Percentiles rank a stretch among this genome's conserved stretches.
phyloP scores from a whole-genome alignment of 1,284 basidiomycete genomes.

The Pseudozyma thailandica region DNA sequence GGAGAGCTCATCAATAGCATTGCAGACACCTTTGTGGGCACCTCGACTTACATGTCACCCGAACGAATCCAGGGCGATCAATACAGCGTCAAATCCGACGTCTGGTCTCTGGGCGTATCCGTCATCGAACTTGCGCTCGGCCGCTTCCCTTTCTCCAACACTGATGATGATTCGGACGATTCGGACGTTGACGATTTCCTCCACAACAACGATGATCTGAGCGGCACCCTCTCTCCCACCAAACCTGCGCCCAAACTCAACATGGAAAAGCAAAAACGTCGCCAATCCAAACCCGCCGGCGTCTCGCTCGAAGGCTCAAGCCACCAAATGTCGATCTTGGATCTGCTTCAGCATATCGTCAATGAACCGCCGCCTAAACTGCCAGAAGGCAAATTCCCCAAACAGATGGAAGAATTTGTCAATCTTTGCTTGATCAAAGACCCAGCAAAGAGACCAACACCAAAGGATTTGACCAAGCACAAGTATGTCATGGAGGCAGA shows the following conservation, averaged over 20 bases:
- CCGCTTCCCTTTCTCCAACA: slow-evolving; percentile 81
- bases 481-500: slow-evolving; percentile 52
- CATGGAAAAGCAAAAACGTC: slow-evolving; percentile 62
- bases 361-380: slow-evolving; percentile 71
- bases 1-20: slow-evolving; percentile 99
- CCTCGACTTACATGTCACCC: slow-evolving; percentile 98
- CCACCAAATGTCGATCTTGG: slow-evolving; percentile 95
- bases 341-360: slow-evolving; percentile 95
- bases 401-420: slow-evolving; percentile 60
- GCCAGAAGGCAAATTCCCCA: slow-evolving; percentile 52
- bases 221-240: slow-evolving; percentile 57
- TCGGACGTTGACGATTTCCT: slow-evolving; percentile 25
- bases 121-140: slow-evolving; percentile 92
- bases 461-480: slow-evolving; percentile 61
- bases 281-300: slow-evolving; percentile 72
- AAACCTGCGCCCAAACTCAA: slow-evolving; percentile 42
- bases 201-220: slow-evolving; percentile 43
- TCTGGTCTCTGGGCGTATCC: slow-evolving; percentile 95
- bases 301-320: slow-evolving; percentile 88
- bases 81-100: slow-evolving; percentile 96
- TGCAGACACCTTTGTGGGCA: slow-evolving; percentile 98
- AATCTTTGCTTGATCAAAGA: slow-evolving; percentile 64
- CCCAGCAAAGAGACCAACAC: slow-evolving; percentile 55
- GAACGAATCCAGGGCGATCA: slow-evolving; percentile 98
- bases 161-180: slow-evolving; percentile 29